These are phyloP conservation scores for Austropuccinia psidii DNA, from an alignment of 1,284 basidiomycete species.

Conservation along the genomic window DNA sequence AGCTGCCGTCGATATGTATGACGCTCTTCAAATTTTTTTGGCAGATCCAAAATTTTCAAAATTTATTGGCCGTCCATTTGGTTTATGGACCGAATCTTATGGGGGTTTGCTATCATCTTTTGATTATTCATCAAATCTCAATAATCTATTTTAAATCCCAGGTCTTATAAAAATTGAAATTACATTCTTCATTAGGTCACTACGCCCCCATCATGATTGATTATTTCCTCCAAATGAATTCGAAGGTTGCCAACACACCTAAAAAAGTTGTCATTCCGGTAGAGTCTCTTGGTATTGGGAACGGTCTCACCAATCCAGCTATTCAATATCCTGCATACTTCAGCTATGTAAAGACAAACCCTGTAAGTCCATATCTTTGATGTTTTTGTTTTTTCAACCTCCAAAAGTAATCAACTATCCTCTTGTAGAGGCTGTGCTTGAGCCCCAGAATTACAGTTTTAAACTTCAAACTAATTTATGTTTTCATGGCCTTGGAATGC, in stretches of 20 bases:
- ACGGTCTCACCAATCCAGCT: slow-evolving; percentile 12
- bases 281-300: slow-evolving; percentile 24
- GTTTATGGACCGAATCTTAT: slow-evolving; percentile 30
- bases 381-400: not conserved
- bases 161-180: not conserved
- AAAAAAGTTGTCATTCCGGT: slow-evolving; percentile 24
- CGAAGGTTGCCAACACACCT: not conserved
- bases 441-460: not conserved
- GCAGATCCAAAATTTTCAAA: not conserved
- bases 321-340: slow-evolving; percentile 10
- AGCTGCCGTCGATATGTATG: slow-evolving; percentile 10
- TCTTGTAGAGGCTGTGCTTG: not conserved
- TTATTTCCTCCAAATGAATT: slow-evolving; percentile 13
- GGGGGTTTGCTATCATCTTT: not conserved
- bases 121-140: not conserved
- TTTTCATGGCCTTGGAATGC: not conserved
- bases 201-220: slow-evolving; percentile 17
- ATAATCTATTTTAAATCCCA: not conserved
- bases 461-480: not conserved
- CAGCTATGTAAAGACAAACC: slow-evolving; percentile 16
- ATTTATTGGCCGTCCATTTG: slow-evolving; percentile 18
- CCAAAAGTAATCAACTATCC: not conserved
- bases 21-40: slow-evolving; percentile 18
- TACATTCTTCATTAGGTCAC: slow-evolving; percentile 5
- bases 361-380: no score